Base-by-base conservation (phyloP, 2,329 filamentous ascomycete species). In the Exophiala sp. region DNA sequence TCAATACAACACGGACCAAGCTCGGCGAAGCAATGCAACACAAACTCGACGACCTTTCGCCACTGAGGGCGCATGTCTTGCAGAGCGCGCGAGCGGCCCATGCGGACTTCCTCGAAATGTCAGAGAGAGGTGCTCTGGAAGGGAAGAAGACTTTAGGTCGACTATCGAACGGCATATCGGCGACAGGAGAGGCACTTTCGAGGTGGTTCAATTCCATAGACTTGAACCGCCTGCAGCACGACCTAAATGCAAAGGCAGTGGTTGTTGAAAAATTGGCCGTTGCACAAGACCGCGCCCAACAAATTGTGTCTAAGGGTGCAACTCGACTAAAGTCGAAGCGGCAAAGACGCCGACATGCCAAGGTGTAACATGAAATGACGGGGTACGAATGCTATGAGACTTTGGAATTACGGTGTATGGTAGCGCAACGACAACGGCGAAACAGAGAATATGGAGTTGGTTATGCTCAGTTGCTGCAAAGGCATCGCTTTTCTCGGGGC, bases 241-340 rank as follows among this genome's bases (percentile, higher is more conserved):
- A 32, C 2, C n/a, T 57, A 11, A 20, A 41, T 32, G 24, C 24
- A 29, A 38, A 40, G 3, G 35, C 16, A 14, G 20, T 33, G 11
- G 11, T 53, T 29, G 14, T 48, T 21, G 48, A 57, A 4, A 57
- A 48, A 20, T 46, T 61, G 34, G 49, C 46, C 10, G 48, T 39
- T 35, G 57, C 59, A 32, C 59, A 59, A 48, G 47, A 21, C 11
- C 32, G 54, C 20, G 59, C 57, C 21, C 49, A 50, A 16, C 52
- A 53, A 12, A 51, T 62, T 10, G 48, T 62, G 32, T 36, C 51
- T 24, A 52, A 50, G 14, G 51, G 54, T 12, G 43, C 50, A 21
- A 35, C 18, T 12, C 47, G 34, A 38, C 10, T 57, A 20, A 34
- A 36, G n/a, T 41, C 34, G 38, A 39, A 47, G 35, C 16, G 45